phyloP scores from a whole-genome alignment of 2,329 filamentous ascomycete genomes.

The Sclerotinia subarctica region DNA sequence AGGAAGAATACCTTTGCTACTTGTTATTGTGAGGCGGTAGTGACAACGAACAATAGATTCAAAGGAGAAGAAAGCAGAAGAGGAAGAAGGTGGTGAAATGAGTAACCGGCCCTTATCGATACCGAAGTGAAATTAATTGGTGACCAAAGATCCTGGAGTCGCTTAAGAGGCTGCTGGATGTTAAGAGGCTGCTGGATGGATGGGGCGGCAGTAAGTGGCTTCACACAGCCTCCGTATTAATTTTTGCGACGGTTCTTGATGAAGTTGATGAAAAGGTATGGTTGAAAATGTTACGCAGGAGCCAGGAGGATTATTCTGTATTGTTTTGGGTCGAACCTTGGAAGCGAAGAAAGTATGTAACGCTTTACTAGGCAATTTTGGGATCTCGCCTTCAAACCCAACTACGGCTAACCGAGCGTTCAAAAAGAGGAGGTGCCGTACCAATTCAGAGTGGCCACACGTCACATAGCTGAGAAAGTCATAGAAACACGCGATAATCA shows the following conservation, averaged over 20 bases:
- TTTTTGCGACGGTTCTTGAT: neutral
- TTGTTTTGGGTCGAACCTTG: neutral
- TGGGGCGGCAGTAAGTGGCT: constrained; percentile 5
- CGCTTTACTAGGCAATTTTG: neutral
- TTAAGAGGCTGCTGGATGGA: constrained; percentile 8
- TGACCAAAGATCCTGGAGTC: neutral
- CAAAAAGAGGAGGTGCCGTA: neutral
- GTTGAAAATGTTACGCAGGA: neutral
- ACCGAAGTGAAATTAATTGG: constrained; percentile 9
- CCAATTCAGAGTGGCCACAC: constrained; percentile 1
- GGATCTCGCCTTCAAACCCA: neutral
- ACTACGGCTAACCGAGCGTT: constrained; percentile 9
- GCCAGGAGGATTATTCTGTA: neutral
- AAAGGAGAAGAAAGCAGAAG: neutral
- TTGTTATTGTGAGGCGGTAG: neutral
- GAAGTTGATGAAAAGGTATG: neutral
- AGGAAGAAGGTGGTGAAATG: neutral
- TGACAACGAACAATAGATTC: neutral
- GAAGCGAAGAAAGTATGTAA: constrained; percentile 1
- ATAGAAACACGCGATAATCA: neutral
- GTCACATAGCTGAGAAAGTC: neutral
- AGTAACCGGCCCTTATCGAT: constrained; percentile 9
- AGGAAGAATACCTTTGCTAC: neutral
- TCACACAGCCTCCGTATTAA: neutral
- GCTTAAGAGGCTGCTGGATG: constrained; percentile 9